A percentile compares a stretch with the other conserved stretches of the same genome.
Evolutionary conservation across 371 early-diverging fungal species (phyloP).

Genomic region (Aphelidium insulamus): DNA sequence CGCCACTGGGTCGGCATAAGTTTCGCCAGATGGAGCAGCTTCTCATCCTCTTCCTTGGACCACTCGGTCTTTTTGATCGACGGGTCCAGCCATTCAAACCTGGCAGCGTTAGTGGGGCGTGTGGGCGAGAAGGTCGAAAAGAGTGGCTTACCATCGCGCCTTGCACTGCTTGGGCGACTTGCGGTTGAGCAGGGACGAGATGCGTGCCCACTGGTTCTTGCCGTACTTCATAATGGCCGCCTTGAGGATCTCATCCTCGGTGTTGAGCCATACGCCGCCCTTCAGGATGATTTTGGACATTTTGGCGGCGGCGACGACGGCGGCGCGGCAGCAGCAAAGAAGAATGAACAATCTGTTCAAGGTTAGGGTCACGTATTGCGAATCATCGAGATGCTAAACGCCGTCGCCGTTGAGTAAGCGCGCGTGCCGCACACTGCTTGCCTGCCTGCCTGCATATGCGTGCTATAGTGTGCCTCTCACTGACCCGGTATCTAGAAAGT

Average conservation of each 20-base stretch:
- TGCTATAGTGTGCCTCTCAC: too few species aligned
- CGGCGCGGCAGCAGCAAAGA: too few species aligned
- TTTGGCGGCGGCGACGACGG: too few species aligned
- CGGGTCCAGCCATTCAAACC: slow-evolving; percentile 96
- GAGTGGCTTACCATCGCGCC: slow-evolving; percentile 96
- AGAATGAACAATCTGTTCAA: too few species aligned
- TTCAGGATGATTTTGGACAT: slow-evolving; percentile 16
- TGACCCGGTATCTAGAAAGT: too few species aligned
- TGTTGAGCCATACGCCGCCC: slow-evolving; percentile 35
- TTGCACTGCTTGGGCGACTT: slow-evolving; percentile 96
- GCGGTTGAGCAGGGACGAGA: slow-evolving; percentile 78
- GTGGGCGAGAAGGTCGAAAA: not conserved
- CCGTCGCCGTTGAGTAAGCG: too few species aligned
- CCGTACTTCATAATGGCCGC: slow-evolving; percentile 95
- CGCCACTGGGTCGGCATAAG: slow-evolving; percentile 98
- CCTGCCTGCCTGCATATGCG: too few species aligned
- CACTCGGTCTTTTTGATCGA: slow-evolving; percentile 96
- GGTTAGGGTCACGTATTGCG: too few species aligned
- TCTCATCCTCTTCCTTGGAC: slow-evolving; percentile 95
- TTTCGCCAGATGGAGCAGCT: slow-evolving; percentile 85
- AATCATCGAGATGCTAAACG: too few species aligned
- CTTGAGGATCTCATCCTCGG: slow-evolving; percentile 88
- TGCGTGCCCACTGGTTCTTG: slow-evolving; percentile 96
- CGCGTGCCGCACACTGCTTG: too few species aligned
- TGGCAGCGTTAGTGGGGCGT: slow-evolving; percentile 1